phyloP scores from a whole-genome alignment of 208 protist species.

The Crithidia thermophila region DNA sequence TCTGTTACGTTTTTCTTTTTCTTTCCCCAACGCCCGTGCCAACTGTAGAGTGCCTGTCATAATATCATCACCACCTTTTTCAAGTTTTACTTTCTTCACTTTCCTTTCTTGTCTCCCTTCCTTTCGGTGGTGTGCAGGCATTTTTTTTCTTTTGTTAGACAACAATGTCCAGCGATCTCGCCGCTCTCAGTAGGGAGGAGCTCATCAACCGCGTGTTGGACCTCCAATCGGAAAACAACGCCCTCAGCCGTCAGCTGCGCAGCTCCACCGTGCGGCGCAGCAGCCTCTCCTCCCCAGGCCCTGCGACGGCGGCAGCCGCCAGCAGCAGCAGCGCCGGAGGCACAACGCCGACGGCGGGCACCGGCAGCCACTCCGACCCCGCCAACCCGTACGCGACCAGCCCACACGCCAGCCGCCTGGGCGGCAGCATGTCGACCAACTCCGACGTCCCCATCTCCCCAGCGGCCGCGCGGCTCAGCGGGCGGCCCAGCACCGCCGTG shows the following conservation, averaged over 20 bases:
- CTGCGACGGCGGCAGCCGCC: background rate
- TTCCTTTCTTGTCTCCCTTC: background rate
- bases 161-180: slow-evolving; percentile 32
- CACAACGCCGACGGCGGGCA: background rate
- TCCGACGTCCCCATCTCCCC: slow-evolving; percentile 24
- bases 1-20: too few species aligned
- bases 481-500: slow-evolving; percentile 20
- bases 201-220: slow-evolving; percentile 68
- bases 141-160: too few species aligned
- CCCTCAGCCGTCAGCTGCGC: slow-evolving; percentile 61
- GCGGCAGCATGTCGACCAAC: slow-evolving; percentile 15
- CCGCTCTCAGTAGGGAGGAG: slow-evolving; percentile 47
- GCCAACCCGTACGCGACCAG: slow-evolving; percentile 13
- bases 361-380: slow-evolving; percentile 27
- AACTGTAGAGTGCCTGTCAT: too few species aligned
- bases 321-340: background rate
- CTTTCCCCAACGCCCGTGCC: too few species aligned
- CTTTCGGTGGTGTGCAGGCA: background rate
- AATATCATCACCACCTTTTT: too few species aligned
- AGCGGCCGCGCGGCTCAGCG: slow-evolving; percentile 36
- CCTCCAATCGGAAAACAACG: slow-evolving; percentile 60
- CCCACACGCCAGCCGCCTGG: slow-evolving; percentile 7
- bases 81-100: background rate
- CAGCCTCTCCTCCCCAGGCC: slow-evolving; percentile 3
- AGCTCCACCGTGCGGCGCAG: slow-evolving; percentile 19